A percentile compares a stretch with the other conserved stretches of the same genome.
phyloP scores from a whole-genome alignment of 2,329 filamentous ascomycete species.

The Stromatinia cepivora region DNA sequence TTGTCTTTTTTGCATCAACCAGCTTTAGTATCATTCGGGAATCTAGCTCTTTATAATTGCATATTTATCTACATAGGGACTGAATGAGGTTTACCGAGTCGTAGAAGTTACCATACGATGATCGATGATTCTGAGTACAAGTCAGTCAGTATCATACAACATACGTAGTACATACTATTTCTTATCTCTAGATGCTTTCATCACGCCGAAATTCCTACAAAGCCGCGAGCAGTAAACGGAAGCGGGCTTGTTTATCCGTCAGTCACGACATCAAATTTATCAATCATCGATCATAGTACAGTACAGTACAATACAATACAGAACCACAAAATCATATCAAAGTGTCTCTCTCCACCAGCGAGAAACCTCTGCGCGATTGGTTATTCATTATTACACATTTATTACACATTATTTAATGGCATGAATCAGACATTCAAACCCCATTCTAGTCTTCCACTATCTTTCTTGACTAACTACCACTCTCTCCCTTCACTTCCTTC shows the following conservation, averaged over 20 bases:
- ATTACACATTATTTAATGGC: not conserved
- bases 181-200: not conserved
- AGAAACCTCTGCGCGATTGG: not conserved
- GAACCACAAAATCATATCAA: not conserved
- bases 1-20: not conserved
- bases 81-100: conserved; percentile 3
- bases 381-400: not conserved
- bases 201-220: not conserved
- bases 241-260: not conserved
- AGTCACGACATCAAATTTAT: not conserved
- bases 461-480: not conserved
- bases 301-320: not conserved
- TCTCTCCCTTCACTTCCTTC: not conserved
- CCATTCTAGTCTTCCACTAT: not conserved
- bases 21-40: not conserved
- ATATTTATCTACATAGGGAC: not conserved
- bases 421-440: not conserved
- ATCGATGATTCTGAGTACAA: not conserved
- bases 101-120: not conserved
- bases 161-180: no score
- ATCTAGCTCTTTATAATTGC: not conserved
- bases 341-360: not conserved
- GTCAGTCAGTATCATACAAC: not conserved
- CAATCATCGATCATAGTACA: not conserved
- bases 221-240: not conserved